phyloP scores from a whole-genome alignment of 495 filamentous ascomycete genomes.

The Aspergillus cristatus region DNA sequence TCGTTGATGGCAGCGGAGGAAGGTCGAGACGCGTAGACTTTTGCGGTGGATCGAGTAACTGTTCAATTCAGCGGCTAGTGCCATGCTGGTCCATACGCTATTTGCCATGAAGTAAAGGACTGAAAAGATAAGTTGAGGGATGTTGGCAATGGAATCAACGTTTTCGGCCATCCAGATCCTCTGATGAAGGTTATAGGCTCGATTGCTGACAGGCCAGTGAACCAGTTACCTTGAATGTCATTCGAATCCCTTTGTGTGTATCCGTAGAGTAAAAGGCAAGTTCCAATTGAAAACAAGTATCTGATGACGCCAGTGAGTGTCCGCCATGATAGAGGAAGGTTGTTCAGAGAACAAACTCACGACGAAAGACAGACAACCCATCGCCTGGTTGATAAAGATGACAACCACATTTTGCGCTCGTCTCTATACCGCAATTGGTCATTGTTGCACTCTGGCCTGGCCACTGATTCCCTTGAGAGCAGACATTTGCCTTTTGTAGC shows the following conservation, averaged over 20 bases:
- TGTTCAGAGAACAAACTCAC: no score
- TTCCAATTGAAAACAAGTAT: not conserved
- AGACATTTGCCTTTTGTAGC: conserved; percentile 24
- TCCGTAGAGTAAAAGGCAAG: not conserved
- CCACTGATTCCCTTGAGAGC: conserved; percentile 5
- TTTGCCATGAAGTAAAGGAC: conserved; percentile 31
- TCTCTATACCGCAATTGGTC: not conserved
- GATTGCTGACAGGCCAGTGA: conserved; percentile 21
- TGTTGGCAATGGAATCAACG: conserved; percentile 25
- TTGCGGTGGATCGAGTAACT: conserved; percentile 15
- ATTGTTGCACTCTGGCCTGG: not conserved
- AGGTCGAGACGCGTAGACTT: conserved; percentile 31
- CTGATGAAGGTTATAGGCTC: conserved; percentile 13
- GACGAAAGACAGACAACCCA: not conserved
- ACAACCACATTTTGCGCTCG: conserved; percentile 8
- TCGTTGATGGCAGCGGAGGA: conserved; percentile 30
- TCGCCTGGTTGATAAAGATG: not conserved
- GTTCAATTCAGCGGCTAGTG: conserved; percentile 22
- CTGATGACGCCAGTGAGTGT: not conserved
- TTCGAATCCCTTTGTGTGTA: not conserved
- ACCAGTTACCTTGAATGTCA: not conserved
- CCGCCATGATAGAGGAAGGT: not conserved
- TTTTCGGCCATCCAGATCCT: not conserved
- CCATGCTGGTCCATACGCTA: conserved; percentile 26
- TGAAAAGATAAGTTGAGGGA: conserved; percentile 30